These are phyloP conservation scores for Phytomonas serpens DNA, from an alignment of 208 protist species.

Conservation along the genomic window DNA sequence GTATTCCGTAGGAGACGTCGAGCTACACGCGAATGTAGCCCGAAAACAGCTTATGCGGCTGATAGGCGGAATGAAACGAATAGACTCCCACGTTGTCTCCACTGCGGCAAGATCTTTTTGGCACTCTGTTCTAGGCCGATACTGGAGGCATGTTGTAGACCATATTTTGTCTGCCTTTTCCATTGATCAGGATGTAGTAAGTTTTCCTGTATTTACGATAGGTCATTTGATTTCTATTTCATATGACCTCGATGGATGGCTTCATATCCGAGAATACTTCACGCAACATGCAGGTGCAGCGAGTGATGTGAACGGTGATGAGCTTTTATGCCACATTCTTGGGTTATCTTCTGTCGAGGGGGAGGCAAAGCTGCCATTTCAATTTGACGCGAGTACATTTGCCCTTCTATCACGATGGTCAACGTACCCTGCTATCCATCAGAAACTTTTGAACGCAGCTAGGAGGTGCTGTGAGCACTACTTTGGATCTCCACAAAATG, in stretches of 20 bases:
- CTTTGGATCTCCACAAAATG: neutral
- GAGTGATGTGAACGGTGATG: neutral
- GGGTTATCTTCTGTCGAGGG: neutral
- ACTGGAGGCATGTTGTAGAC: neutral
- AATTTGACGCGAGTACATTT: neutral
- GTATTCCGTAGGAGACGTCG: neutral
- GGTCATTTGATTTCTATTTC: neutral
- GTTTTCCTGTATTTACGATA: neutral
- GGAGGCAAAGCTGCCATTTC: neutral
- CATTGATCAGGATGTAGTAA: neutral
- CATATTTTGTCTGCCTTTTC: neutral
- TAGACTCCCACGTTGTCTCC: neutral
- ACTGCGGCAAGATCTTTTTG: neutral
- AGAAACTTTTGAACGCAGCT: neutral
- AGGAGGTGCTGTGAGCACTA: neutral
- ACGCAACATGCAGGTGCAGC: neutral
- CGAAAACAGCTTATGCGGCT: neutral
- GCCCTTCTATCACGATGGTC: neutral
- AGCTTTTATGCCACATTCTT: neutral
- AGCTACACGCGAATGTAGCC: neutral
- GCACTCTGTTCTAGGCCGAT: neutral
- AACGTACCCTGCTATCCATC: neutral
- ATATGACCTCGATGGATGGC: neutral
- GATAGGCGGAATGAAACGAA: neutral
- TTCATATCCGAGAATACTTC: neutral